Evolutionary conservation across 495 filamentous ascomycete species (phyloP).

Genomic region (Pyrenopolyporus hunteri): DNA sequence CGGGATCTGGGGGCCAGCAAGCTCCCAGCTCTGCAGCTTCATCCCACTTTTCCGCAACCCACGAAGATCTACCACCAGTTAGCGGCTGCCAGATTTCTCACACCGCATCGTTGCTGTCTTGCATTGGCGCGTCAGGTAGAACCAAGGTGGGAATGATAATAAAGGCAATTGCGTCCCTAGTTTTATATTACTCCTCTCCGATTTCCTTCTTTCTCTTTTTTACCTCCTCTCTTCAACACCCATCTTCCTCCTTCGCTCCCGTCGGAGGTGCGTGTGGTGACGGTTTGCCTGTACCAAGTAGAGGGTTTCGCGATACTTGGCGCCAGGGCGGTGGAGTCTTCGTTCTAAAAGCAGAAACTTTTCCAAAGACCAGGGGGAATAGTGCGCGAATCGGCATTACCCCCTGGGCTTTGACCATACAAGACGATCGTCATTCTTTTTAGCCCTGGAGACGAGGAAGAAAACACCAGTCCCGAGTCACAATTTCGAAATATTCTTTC

Average conservation of each 20-base stretch:
- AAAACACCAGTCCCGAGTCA: not conserved
- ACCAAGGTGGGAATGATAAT: conserved; percentile 5
- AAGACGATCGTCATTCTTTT: conserved; percentile 23
- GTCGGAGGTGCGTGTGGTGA: conserved; percentile 29
- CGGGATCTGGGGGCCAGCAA: not conserved
- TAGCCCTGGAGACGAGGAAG: conserved; percentile 1
- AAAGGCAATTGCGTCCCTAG: conserved; percentile 8
- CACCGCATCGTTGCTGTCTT: conserved; percentile 31
- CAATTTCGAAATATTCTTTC: not conserved
- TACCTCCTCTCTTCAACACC: conserved; percentile 20
- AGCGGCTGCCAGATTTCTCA: conserved; percentile 37
- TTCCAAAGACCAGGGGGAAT: conserved; percentile 29
- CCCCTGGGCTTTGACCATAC: conserved; percentile 21
- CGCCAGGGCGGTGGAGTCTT: conserved; percentile 19
- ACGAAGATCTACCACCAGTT: conserved; percentile 33
- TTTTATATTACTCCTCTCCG: conserved; percentile 14
- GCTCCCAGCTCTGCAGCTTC: not conserved
- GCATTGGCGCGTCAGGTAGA: conserved; percentile 23
- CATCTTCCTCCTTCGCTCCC: conserved; percentile 22
- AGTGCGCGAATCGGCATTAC: conserved; percentile 31
- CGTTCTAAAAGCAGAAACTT: conserved; percentile 24
- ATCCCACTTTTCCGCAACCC: conserved; percentile 24
- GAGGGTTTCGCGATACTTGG: conserved; percentile 26
- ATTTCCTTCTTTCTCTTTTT: conserved; percentile 1
- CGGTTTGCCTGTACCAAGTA: conserved; percentile 26